phyloP scores from a whole-genome alignment of 768 basidiomycete species.

The Termitomyces sp. region DNA sequence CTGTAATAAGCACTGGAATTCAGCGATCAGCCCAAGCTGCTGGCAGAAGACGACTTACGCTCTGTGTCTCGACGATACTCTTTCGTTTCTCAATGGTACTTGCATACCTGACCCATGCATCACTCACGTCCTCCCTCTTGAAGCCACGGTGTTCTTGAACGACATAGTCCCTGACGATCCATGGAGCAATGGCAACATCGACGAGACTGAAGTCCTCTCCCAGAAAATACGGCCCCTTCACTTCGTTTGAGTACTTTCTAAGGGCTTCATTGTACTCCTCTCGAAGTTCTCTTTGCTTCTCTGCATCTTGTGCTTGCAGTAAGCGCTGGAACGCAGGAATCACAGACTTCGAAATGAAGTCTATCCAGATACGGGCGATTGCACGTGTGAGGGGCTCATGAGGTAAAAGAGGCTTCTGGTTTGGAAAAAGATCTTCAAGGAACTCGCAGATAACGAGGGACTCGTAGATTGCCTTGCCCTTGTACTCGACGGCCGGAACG shows the following conservation, averaged over 20 bases:
- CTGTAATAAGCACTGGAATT: neutral
- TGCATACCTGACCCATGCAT: conserved; percentile 40
- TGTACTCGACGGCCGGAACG: conserved; percentile 50
- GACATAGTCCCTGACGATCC: conserved; percentile 43
- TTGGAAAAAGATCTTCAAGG: conserved; percentile 56
- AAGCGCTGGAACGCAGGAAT: conserved; percentile 49
- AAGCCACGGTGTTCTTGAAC: conserved; percentile 45
- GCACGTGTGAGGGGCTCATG: conserved; percentile 47
- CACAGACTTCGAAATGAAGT: conserved; percentile 47
- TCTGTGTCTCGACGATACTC: conserved; percentile 41
- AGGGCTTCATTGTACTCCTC: conserved; percentile 25
- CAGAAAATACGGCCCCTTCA: conserved; percentile 49
- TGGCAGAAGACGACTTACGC: conserved; percentile 21
- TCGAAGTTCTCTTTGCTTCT: conserved; percentile 20
- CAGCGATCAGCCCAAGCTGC: neutral
- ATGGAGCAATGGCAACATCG: conserved; percentile 53
- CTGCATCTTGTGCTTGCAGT: conserved; percentile 32
- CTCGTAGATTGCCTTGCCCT: conserved; percentile 58
- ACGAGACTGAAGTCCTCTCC: conserved; percentile 50
- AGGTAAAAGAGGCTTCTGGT: conserved; percentile 44
- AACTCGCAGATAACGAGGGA: conserved; percentile 61
- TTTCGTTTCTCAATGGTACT: conserved; percentile 34
- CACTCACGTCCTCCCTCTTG: conserved; percentile 34
- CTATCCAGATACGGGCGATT: conserved; percentile 49
- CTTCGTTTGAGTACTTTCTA: conserved; percentile 24